A percentile compares a stretch with the other conserved stretches of the same genome.
phyloP scores from a whole-genome alignment of 2,329 filamentous ascomycete species.

The Grosmannia clavigera region DNA sequence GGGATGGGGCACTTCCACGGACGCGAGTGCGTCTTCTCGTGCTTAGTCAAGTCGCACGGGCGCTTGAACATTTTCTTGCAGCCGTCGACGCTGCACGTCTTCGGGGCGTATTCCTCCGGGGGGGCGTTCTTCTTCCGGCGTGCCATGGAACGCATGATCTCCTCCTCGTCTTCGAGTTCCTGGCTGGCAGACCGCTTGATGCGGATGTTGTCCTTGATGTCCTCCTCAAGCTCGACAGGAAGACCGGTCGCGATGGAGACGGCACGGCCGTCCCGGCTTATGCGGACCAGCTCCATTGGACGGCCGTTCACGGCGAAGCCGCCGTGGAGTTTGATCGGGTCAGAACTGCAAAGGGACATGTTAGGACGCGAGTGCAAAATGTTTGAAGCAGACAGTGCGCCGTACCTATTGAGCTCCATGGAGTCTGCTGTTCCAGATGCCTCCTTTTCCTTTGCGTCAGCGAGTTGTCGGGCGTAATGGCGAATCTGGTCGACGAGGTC shows the following conservation, averaged over 20 bases:
- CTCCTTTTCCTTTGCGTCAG: constrained; percentile 57
- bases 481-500: constrained; percentile 90
- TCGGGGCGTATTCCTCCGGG: constrained; percentile 68
- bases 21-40: constrained; percentile 93
- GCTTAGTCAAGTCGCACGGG: constrained; percentile 94
- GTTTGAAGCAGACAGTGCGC: neutral
- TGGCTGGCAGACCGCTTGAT: constrained; percentile 58
- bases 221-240: constrained; percentile 43
- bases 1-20: constrained; percentile 83
- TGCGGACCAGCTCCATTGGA: constrained; percentile 71
- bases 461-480: constrained; percentile 76
- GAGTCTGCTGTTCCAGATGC: constrained; percentile 35
- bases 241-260: constrained; percentile 65
- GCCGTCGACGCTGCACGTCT: constrained; percentile 60
- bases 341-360: constrained; percentile 25
- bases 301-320: constrained; percentile 72
- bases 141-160: constrained; percentile 84
- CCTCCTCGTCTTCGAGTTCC: constrained; percentile 65
- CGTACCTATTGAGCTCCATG: constrained; percentile 48
- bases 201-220: constrained; percentile 33
- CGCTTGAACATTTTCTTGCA: constrained; percentile 93
- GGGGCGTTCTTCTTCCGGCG: constrained; percentile 87
- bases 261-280: constrained; percentile 66
- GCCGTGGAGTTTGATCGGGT: constrained; percentile 69
- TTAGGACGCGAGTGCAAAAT: neutral